Evolutionary conservation across 2,329 filamentous ascomycete genomes (phyloP), one percentile per base, ranked within the genome.

Genomic region (Huntiella abstrusa): DNA sequence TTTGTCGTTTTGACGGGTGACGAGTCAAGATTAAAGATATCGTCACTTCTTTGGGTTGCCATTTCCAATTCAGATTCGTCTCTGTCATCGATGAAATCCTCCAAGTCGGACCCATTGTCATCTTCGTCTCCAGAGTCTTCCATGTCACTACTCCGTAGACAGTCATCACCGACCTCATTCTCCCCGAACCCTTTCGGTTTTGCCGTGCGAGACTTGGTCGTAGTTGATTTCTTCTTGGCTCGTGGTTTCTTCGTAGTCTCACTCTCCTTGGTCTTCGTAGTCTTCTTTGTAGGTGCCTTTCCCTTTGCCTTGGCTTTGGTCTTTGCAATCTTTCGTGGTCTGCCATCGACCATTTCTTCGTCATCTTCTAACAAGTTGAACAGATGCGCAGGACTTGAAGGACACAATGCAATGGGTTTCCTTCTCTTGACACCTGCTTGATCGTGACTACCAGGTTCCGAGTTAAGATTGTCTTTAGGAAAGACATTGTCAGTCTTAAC

Each of bases 101-200:
- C 43, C 8, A 52, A 33, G 42, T 52, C 51, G 3, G 49, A 48
- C 10, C 49, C 51, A 33, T 47, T 43, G 40, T 49, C 47, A 11
- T 52, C 51, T 15, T 43, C 42, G 34, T 38, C 19, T 4, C 50
- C 51, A 7, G 51, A 51, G 11, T 51, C 37, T 32, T 40, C 51
- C 28, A 47, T 41, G 39, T 52, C 51, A 37, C 49, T 48, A 19
- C 38, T 50, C 15, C 38, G 33, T 12, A 45, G 45, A 22, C 48
- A 50, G 11, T 50, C 45, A 19, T 49, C 48, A 13, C 48, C 48
- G 4, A 49, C 11, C 35, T 49, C 48, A n/a, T n/a, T 13, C 1
- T 49, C 48, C 6, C 40, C 48, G 34, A 49, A 41, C 6, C 35
- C 37, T 22, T 32, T 42, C 11, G 36, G 13, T 34, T 46, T 45